phyloP scores from a whole-genome alignment of 768 basidiomycete genomes.

The Cystobasidium tubakii region DNA sequence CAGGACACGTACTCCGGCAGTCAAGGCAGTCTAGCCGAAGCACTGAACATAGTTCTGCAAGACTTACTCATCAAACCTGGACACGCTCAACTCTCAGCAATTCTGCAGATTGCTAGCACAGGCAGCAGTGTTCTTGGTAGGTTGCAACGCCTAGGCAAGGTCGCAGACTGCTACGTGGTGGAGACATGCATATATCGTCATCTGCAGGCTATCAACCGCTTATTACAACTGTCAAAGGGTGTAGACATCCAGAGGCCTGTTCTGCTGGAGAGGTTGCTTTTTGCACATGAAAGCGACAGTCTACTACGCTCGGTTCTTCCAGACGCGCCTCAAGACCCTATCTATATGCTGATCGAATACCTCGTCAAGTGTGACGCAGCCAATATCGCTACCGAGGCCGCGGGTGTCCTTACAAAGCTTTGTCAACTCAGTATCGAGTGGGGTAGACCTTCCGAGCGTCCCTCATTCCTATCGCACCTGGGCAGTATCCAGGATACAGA shows the following conservation, averaged over 20 bases:
- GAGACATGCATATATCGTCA: conserved; percentile 65
- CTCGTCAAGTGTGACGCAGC: background rate
- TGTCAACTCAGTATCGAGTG: background rate
- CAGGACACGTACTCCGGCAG: background rate
- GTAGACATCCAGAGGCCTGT: conserved; percentile 50
- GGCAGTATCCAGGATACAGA: conserved; percentile 65
- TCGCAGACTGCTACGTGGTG: conserved; percentile 64
- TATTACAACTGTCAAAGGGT: conserved; percentile 63
- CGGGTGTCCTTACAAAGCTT: conserved; percentile 33
- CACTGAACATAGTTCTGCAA: conserved; percentile 56
- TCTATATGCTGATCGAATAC: conserved; percentile 18
- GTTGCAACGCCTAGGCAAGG: conserved; percentile 61
- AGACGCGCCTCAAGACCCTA: conserved; percentile 20
- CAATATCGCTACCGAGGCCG: conserved; percentile 29
- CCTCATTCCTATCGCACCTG: conserved; percentile 71
- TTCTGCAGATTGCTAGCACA: conserved; percentile 64
- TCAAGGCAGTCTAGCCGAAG: background rate
- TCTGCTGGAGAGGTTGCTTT: conserved; percentile 61
- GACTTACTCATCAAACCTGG: conserved; percentile 68
- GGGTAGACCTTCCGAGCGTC: conserved; percentile 52
- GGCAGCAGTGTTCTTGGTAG: conserved; percentile 59
- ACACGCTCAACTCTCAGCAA: conserved; percentile 71
- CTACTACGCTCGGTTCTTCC: background rate
- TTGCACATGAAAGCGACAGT: conserved; percentile 18
- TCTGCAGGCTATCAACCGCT: conserved; percentile 59